Percentiles rank a stretch among this genome's conserved stretches.
phyloP scores from a whole-genome alignment of 768 basidiomycete species.

The Phaeotremella fagi region DNA sequence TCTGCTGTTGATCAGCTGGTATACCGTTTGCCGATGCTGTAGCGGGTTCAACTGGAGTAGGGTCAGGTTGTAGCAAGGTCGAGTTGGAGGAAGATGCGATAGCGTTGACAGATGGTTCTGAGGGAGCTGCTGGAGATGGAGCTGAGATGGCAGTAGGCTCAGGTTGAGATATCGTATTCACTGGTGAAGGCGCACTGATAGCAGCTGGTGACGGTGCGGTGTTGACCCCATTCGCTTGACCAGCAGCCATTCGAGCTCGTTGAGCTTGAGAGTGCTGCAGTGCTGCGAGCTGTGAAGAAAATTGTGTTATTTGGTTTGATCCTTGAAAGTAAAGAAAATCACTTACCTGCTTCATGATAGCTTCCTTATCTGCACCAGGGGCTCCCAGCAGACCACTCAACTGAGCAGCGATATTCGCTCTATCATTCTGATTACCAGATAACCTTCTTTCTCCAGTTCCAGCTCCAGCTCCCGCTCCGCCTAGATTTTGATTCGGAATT shows the following conservation, averaged over 20 bases:
- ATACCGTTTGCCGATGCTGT: neutral
- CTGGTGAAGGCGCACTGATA: slow-evolving; percentile 3
- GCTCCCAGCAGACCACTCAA: slow-evolving; percentile 14
- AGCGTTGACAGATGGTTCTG: neutral
- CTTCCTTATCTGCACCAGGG: slow-evolving; percentile 25
- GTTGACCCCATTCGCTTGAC: neutral
- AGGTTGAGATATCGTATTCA: neutral
- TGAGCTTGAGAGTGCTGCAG: slow-evolving; percentile 24
- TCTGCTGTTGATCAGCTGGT: slow-evolving; percentile 15
- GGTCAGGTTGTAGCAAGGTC: neutral
- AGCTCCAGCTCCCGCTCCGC: no score
- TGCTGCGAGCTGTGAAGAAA: slow-evolving; percentile 17
- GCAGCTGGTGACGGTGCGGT: neutral
- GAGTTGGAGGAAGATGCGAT: neutral
- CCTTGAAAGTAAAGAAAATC: neutral
- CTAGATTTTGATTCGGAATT: neutral
- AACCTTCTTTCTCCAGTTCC: neutral
- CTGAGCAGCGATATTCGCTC: slow-evolving; percentile 16
- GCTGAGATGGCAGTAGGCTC: neutral
- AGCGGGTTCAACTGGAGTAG: neutral
- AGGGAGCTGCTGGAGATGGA: neutral
- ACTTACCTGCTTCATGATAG: slow-evolving; percentile 36
- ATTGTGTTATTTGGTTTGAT: neutral
- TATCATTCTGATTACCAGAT: slow-evolving; percentile 4
- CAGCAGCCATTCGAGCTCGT: slow-evolving; percentile 3